These are phyloP conservation scores for Sporothrix luriei DNA, from an alignment of 2,329 filamentous ascomycete species.

Conservation along the genomic window DNA sequence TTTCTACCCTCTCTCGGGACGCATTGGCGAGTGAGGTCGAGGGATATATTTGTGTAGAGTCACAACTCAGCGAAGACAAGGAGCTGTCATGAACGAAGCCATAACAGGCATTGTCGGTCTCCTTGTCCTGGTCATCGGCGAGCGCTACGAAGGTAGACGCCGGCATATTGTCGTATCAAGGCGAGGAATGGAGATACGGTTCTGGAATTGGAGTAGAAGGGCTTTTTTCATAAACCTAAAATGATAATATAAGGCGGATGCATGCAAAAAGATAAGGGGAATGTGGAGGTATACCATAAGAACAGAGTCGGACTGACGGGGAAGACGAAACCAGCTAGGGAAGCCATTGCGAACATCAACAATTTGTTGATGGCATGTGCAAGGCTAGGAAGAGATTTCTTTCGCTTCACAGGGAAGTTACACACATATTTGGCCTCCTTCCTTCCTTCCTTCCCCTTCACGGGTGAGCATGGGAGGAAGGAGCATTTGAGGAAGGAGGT, in stretches of 20 bases:
- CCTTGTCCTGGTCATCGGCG: not conserved
- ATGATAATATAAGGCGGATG: not conserved
- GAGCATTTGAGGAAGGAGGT: constrained; percentile 11
- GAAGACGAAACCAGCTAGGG: not conserved
- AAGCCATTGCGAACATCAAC: not conserved
- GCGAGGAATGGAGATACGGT: not conserved
- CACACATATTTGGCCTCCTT: not conserved
- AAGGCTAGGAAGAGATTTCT: not conserved
- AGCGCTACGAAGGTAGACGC: not conserved
- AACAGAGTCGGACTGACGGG: not conserved
- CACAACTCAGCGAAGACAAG: constrained; percentile 18
- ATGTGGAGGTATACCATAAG: not conserved
- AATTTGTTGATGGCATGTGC: not conserved
- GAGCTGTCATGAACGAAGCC: not conserved
- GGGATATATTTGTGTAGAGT: constrained; percentile 29
- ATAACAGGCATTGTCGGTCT: not conserved
- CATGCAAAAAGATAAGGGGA: not conserved
- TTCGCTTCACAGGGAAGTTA: not conserved
- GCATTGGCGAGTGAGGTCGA: not conserved
- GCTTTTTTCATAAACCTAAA: not conserved
- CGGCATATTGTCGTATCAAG: not conserved
- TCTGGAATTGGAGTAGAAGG: not conserved
- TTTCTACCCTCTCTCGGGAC: not conserved
- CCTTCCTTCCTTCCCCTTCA: not conserved
- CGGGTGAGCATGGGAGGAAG: not conserved